Conservation (phyloP, 257 asterid species). For the Fraxinus americana region DNA sequence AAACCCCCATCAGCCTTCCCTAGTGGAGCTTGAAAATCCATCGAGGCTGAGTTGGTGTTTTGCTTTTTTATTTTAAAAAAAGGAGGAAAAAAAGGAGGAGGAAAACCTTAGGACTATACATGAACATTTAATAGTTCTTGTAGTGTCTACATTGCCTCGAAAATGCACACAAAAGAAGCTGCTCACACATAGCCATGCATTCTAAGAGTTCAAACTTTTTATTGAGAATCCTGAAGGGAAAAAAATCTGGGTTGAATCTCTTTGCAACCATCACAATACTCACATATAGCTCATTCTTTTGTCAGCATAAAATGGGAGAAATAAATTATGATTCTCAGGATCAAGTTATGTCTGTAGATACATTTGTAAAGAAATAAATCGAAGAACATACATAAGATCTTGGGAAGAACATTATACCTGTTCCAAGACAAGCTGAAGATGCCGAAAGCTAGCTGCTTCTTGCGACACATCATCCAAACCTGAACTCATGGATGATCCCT, state of each 20-base stretch:
- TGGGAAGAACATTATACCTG: slow-evolving; percentile 52
- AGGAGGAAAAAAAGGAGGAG: no score
- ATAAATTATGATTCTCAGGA: background rate
- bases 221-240: background rate
- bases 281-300: background rate
- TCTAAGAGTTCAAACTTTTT: background rate
- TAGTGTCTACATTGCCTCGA: background rate
- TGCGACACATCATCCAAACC: slow-evolving; percentile 52
- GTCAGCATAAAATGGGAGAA: background rate
- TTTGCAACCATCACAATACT: background rate
- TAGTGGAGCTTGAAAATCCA: no score
- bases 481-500: slow-evolving; percentile 48
- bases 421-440: slow-evolving; percentile 76
- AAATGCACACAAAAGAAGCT: background rate
- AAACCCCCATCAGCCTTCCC: no score
- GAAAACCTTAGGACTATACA: background rate
- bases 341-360: background rate
- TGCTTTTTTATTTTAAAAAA: no score
- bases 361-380: background rate
- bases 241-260: background rate
- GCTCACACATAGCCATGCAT: background rate
- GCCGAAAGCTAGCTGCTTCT: slow-evolving; percentile 70
- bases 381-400: background rate
- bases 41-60: no score
- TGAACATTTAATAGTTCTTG: background rate